Conservation (phyloP, 1,139 yeast species). For the Debaryomyces fabryi region DNA sequence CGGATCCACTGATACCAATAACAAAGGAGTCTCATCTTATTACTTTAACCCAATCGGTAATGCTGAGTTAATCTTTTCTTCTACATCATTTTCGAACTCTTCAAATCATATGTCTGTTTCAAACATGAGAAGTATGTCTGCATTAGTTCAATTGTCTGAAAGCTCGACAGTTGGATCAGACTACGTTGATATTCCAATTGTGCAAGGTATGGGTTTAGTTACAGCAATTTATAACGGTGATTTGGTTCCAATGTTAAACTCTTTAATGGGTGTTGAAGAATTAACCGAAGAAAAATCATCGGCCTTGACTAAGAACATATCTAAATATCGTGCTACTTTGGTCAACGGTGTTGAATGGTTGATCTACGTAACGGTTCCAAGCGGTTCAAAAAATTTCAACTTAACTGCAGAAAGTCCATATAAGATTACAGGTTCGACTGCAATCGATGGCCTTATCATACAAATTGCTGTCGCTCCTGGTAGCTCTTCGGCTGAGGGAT, state of each 20-base stretch:
- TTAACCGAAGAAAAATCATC: constrained; percentile 41
- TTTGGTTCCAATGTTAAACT: constrained; percentile 54
- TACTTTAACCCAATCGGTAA: constrained; percentile 58
- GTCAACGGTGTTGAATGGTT: constrained; percentile 55
- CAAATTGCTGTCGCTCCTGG: constrained; percentile 63
- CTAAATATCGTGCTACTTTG: constrained; percentile 60
- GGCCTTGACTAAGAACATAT: constrained; percentile 38
- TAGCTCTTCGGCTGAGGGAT: constrained; percentile 26
- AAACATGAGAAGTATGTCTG: constrained; percentile 61
- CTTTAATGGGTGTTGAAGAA: constrained; percentile 54
- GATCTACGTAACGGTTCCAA: constrained; percentile 58
- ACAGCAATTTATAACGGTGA: constrained; percentile 65
- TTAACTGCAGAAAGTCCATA: constrained; percentile 39
- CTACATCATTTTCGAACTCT: constrained; percentile 46
- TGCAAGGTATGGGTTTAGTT: constrained; percentile 81
- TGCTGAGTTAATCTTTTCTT: constrained; percentile 58
- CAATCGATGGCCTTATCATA: constrained; percentile 57
- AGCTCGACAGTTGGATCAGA: constrained; percentile 23
- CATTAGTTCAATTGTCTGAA: constrained; percentile 49
- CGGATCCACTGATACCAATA: constrained; percentile 54
- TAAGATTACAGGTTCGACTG: constrained; percentile 44
- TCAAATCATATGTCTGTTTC: constrained; percentile 43
- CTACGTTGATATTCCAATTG: constrained; percentile 45
- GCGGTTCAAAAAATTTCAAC: constrained; percentile 32
- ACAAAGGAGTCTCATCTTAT: constrained; percentile 36